These are phyloP conservation scores for Naganishia liquefaciens DNA, from an alignment of 1,284 basidiomycete genomes.

Conservation along the genomic window DNA sequence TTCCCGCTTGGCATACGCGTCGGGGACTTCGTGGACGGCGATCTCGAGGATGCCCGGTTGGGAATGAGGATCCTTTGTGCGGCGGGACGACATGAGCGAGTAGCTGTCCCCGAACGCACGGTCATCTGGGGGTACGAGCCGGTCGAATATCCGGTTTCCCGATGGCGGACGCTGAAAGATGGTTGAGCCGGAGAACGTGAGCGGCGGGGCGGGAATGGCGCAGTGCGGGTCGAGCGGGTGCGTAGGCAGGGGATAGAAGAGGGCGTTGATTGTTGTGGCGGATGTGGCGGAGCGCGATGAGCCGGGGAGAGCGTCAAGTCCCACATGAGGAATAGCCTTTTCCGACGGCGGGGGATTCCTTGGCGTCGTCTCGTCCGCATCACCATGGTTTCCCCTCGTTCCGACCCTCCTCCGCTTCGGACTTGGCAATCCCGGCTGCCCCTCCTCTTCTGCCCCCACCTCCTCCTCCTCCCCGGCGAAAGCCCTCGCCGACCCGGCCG, in stretches of 20 bases:
- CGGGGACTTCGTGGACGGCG: background rate
- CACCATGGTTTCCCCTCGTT: background rate
- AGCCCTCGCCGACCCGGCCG: background rate
- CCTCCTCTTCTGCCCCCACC: constrained; percentile 10
- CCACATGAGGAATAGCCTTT: too few species aligned
- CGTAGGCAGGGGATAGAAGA: constrained; percentile 7
- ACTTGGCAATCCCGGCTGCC: constrained; percentile 10
- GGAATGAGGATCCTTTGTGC: too few species aligned
- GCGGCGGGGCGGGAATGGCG: constrained; percentile 17
- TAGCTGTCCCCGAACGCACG: constrained; percentile 7
- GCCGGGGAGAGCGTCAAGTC: background rate
- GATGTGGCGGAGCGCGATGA: background rate
- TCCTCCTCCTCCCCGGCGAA: constrained; percentile 1
- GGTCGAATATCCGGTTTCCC: constrained; percentile 7
- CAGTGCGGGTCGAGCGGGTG: constrained; percentile 25
- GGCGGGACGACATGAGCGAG: background rate
- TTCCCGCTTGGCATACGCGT: constrained; percentile 4
- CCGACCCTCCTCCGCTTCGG: constrained; percentile 4
- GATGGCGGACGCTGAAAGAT: constrained; percentile 16
- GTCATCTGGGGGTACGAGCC: constrained; percentile 20
- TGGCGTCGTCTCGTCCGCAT: too few species aligned
- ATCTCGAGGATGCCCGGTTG: background rate
- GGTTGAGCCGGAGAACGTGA: constrained; percentile 13
- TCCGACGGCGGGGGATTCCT: too few species aligned
- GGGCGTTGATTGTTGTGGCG: constrained; percentile 8